Percentiles rank a stretch among this genome's conserved stretches.
phyloP scores from a whole-genome alignment of 257 asterid genomes.

The Nemophila menziesii region DNA sequence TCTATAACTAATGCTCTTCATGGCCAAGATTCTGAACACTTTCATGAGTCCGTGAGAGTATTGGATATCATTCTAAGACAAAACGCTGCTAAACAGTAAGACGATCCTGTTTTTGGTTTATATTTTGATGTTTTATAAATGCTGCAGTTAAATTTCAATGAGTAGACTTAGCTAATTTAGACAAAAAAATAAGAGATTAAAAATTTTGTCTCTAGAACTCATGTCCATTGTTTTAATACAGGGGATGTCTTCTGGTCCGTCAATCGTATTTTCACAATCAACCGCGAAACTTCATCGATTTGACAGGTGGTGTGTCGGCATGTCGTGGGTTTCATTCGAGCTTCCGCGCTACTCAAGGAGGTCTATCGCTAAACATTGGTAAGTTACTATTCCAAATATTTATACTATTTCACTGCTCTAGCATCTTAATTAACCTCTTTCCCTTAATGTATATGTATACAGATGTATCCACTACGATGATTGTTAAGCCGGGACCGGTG shows the following conservation, averaged over 20 bases:
- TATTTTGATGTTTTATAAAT: background rate
- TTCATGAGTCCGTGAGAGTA: conserved; percentile 71
- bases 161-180: too few relatives aligned
- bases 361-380: conserved; percentile 62
- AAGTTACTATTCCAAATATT: background rate
- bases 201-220: conserved; percentile 1
- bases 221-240: conserved; percentile 4
- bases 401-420: background rate
- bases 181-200: too few relatives aligned
- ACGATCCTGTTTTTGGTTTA: background rate
- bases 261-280: conserved; percentile 59
- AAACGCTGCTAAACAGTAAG: conserved; percentile 49
- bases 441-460: conserved; percentile 4
- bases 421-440: background rate
- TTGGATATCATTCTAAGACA: conserved; percentile 51
- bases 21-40: conserved; percentile 54
- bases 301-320: conserved; percentile 64
- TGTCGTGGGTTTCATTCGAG: conserved; percentile 72
- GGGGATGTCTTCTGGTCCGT: conserved; percentile 74
- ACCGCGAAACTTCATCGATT: conserved; percentile 26
- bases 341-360: conserved; percentile 54
- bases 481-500: conserved; percentile 54
- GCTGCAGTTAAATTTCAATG: too few relatives aligned
- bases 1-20: conserved; percentile 40
- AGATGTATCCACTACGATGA: conserved; percentile 76